A percentile compares a stretch with the other conserved stretches of the same genome.
These are phyloP conservation scores for Cyberlindnera mycetangii DNA, from an alignment of 805 yeast species.

Conservation along the genomic window DNA sequence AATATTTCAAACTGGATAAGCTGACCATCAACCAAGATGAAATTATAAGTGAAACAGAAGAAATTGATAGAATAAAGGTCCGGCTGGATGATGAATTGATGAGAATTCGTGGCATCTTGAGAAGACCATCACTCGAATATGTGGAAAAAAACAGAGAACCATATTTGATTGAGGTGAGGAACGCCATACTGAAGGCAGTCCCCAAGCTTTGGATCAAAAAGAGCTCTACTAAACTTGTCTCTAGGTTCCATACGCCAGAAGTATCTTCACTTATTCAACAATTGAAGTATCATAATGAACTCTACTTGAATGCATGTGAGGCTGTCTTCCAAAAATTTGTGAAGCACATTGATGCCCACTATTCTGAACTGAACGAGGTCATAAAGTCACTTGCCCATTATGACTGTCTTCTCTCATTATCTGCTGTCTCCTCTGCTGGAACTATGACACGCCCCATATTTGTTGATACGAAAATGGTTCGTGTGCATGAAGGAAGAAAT, in stretches of 20 bases:
- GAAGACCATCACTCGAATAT: slow-evolving; percentile 56
- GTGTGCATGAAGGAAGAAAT: slow-evolving; percentile 71
- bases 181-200: slow-evolving; percentile 45
- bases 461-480: slow-evolving; percentile 44
- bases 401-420: slow-evolving; percentile 72
- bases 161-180: slow-evolving; percentile 73
- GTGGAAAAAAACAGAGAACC: slow-evolving; percentile 61
- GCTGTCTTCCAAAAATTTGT: slow-evolving; percentile 49
- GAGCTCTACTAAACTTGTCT: slow-evolving; percentile 62
- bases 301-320: slow-evolving; percentile 26
- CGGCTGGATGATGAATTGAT: slow-evolving; percentile 53
- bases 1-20: slow-evolving; percentile 38
- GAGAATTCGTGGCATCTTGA: slow-evolving; percentile 41
- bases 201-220: slow-evolving; percentile 80
- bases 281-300: slow-evolving; percentile 59
- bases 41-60: slow-evolving; percentile 43
- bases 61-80: slow-evolving; percentile 39
- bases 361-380: slow-evolving; percentile 46
- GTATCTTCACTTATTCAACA: slow-evolving; percentile 48
- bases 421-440: slow-evolving; percentile 62
- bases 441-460: slow-evolving; percentile 65
- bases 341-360: slow-evolving; percentile 39
- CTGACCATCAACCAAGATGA: slow-evolving; percentile 36
- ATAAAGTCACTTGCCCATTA: slow-evolving; percentile 55
- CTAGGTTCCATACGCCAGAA: slow-evolving; percentile 70